Evolutionary conservation across 2,329 filamentous ascomycete genomes (phyloP), one percentile per base, ranked within the genome.

Genomic region (Davidsoniella virescens): DNA sequence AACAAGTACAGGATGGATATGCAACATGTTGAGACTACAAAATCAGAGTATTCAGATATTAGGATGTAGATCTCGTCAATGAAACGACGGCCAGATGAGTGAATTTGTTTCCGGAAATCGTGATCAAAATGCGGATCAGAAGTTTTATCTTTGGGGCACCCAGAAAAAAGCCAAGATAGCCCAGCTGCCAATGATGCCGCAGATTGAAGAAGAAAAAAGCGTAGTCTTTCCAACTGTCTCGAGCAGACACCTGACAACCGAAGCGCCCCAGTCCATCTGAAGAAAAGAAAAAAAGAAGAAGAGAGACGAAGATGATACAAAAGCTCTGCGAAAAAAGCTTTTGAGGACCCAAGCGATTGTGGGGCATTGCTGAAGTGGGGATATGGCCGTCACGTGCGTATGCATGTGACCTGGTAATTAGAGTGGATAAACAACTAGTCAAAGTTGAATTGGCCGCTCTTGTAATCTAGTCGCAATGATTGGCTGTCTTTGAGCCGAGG

Each of bases 61-160:
- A 29, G 14, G 57, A 62, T 74, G 71, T 74, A 71, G 70, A 73
- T 74, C 70, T 70, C 70, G 59, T 66, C 66, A 71, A 72, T 74
- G 71, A 74, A 74, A 73, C 71, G 67, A 63, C 65, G 67, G 63
- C 62, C 67, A 68, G 70, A 73, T 65, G 63, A 67, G 62, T 59
- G 36, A 49, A 55, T 47, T 45, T 56, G 52, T 61, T 57, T 64
- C 64, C 66, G 66, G 66, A 58, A 65, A 68, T 64, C 68, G 71
- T 69, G 71, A 74, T 74, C 73, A 74, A 74, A 73, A 43, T 54
- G 51, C 52, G 48, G 49, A 54, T 54, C 65, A 41, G 29, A 33
- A 33, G 29, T 47, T 47, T 47, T 47, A 39, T 53, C 52, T 53
- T 44, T 48, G 52, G 44, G 44, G 41, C 52, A 29, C 33, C 33